Evolutionary conservation across 2,329 filamentous ascomycete species (phyloP).

Genomic region (Arthroderma uncinatum): DNA sequence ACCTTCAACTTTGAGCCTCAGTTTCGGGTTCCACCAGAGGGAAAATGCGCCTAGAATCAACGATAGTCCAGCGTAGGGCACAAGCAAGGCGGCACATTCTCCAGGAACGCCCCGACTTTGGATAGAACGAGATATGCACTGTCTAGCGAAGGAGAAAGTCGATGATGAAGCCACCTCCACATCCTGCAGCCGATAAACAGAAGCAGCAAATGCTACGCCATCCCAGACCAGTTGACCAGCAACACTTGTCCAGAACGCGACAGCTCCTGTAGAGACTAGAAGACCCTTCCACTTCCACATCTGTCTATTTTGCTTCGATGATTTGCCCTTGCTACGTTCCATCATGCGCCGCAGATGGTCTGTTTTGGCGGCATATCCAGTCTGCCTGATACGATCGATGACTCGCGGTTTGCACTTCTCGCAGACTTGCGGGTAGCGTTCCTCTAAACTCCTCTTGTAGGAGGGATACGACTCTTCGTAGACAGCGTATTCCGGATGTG

Average conservation of each 20-base stretch:
- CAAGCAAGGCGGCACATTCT: conserved; percentile 23
- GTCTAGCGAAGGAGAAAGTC: background rate
- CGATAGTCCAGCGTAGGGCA: conserved; percentile 27
- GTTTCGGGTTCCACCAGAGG: conserved; percentile 41
- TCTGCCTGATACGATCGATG: conserved; percentile 54
- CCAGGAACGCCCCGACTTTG: conserved; percentile 17
- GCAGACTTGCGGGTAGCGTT: conserved; percentile 82
- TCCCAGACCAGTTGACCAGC: conserved; percentile 36
- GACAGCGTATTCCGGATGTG: conserved; percentile 56
- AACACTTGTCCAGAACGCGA: conserved; percentile 35
- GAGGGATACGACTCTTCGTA: conserved; percentile 58
- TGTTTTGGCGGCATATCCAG: conserved; percentile 73
- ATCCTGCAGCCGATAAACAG: conserved; percentile 6
- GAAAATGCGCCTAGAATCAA: conserved; percentile 35
- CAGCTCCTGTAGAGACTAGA: conserved; percentile 33
- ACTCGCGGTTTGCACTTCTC: conserved; percentile 65
- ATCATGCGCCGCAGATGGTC: conserved; percentile 67
- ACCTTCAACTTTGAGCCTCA: conserved; percentile 35
- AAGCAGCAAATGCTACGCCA: conserved; percentile 21
- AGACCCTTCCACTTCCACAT: conserved; percentile 36
- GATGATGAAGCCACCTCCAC: background rate
- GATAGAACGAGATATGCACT: background rate
- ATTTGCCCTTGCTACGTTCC: conserved; percentile 44
- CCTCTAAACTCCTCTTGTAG: conserved; percentile 63
- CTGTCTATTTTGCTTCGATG: conserved; percentile 23